phyloP scores from a whole-genome alignment of 371 early-diverging fungal genomes.

The Saksenaea oblongispora region DNA sequence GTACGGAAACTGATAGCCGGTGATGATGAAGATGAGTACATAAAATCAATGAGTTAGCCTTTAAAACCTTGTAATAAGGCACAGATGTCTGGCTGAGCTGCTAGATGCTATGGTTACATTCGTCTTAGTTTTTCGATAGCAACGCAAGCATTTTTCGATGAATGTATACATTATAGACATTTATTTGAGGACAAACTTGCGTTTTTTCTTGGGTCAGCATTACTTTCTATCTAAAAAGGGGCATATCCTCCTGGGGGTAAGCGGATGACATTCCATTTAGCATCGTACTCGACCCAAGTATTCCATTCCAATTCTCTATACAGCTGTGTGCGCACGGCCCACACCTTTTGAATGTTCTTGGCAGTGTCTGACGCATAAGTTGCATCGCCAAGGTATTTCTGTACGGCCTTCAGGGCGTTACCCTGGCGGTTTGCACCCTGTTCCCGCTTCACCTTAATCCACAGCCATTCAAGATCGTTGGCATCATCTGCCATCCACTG shows the following conservation, averaged over 20 bases:
- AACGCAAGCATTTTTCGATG: too few species aligned
- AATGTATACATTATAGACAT: background rate
- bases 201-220: too few species aligned
- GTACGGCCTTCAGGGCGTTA: conserved; percentile 63
- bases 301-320: conserved; percentile 54
- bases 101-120: too few species aligned
- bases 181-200: background rate
- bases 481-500: conserved; percentile 52
- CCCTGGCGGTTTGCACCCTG: conserved; percentile 58
- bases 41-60: too few species aligned
- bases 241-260: conserved; percentile 52
- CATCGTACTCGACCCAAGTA: conserved; percentile 58
- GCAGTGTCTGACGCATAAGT: conserved; percentile 40
- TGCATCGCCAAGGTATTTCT: conserved; percentile 64
- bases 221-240: conserved; percentile 43
- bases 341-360: conserved; percentile 40
- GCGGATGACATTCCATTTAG: conserved; percentile 52
- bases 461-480: conserved; percentile 47
- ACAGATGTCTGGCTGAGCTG: too few species aligned
- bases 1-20: too few species aligned
- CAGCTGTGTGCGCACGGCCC: conserved; percentile 41
- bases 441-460: conserved; percentile 58
- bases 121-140: too few species aligned
- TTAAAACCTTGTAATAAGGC: too few species aligned
- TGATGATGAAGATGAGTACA: too few species aligned